These are phyloP conservation scores for Ceratocystis alfenasii DNA, from an alignment of 2,329 filamentous ascomycete species.

Conservation along the genomic window DNA sequence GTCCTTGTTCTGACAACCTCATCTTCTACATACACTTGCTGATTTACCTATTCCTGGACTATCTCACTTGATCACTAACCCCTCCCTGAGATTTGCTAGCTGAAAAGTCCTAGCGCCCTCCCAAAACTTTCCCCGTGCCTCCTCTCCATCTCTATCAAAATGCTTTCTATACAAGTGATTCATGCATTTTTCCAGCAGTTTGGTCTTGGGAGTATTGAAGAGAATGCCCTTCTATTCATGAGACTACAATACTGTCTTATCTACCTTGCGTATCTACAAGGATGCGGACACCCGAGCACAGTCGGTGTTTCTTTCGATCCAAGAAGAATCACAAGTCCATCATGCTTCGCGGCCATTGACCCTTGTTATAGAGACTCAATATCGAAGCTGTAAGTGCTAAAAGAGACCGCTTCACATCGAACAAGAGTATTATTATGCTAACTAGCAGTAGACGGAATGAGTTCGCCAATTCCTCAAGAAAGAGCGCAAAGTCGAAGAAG, in stretches of 20 bases:
- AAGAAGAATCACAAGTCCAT: not conserved
- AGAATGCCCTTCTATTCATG: not conserved
- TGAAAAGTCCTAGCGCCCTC: no score
- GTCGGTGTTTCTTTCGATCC: not conserved
- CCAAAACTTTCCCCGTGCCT: not conserved
- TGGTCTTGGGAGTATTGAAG: not conserved
- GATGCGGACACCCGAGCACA: not conserved
- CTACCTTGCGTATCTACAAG: not conserved
- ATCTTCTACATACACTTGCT: not conserved
- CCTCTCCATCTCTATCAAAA: not conserved
- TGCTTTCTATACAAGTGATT: not conserved
- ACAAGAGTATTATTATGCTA: not conserved
- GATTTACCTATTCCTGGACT: no score
- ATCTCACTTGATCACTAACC: no score
- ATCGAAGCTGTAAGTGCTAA: not conserved
- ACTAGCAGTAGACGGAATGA: not conserved
- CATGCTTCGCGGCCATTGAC: not conserved
- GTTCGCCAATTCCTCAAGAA: not conserved
- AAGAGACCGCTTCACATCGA: not conserved
- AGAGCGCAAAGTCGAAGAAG: not conserved
- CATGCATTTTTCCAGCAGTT: not conserved
- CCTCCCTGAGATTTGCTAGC: no score
- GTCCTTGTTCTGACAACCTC: not conserved
- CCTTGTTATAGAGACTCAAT: not conserved
- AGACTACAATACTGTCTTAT: not conserved